These are phyloP conservation scores for Iberis pinnata DNA, from an alignment of 345 rosid species.

Conservation along the genomic window DNA sequence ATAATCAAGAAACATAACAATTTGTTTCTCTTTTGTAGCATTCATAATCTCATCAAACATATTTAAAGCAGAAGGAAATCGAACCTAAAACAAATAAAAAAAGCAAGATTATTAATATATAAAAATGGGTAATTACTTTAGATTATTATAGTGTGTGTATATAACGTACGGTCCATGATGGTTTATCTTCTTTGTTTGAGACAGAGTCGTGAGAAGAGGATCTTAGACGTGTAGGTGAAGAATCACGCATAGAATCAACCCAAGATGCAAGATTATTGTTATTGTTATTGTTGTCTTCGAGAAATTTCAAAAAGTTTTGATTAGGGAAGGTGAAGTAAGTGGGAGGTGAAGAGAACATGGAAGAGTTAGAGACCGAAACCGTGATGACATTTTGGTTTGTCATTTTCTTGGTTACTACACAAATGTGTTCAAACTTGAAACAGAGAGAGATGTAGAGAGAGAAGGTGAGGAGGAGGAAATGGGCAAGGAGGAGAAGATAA, in stretches of 20 bases:
- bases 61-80: slow-evolving; percentile 75
- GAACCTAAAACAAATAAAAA: slow-evolving; percentile 31
- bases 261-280: slow-evolving; percentile 35
- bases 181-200: slow-evolving; percentile 32
- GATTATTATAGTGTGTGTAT: not conserved
- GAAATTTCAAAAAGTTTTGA: slow-evolving; percentile 39
- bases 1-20: slow-evolving; percentile 92
- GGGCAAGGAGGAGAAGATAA: slow-evolving; percentile 28
- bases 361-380: slow-evolving; percentile 37
- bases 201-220: slow-evolving; percentile 35
- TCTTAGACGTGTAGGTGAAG: slow-evolving; percentile 72
- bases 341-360: slow-evolving; percentile 36
- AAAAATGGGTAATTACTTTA: not conserved
- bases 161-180: slow-evolving; percentile 62
- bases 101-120: not conserved
- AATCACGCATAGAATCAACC: slow-evolving; percentile 83
- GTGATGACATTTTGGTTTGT: slow-evolving; percentile 61
- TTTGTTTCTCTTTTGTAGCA: slow-evolving; percentile 62
- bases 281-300: slow-evolving; percentile 34
- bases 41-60: slow-evolving; percentile 61
- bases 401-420: slow-evolving; percentile 32
- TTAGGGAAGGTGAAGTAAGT: slow-evolving; percentile 35
- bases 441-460: not conserved
- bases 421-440: not conserved
- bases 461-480: slow-evolving; percentile 29